Conservation (phyloP, 108 stramenopile genomes). For the Mediolabrus comicus region DNA sequence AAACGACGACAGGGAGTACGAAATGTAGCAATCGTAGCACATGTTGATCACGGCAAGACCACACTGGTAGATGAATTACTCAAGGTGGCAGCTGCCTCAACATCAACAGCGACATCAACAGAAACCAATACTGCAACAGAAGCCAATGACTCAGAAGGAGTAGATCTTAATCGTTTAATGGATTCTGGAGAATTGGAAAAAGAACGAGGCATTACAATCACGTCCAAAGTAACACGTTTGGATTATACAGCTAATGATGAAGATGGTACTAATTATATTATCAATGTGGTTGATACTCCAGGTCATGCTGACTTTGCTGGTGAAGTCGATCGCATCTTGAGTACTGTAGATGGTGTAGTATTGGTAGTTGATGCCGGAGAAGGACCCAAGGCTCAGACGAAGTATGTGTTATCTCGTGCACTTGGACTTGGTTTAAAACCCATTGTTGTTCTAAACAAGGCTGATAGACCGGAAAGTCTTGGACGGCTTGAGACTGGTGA, state of each 20-base stretch:
- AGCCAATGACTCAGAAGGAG: slow-evolving; percentile 33
- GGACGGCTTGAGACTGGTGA: slow-evolving; percentile 84
- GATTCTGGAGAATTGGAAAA: slow-evolving; percentile 94
- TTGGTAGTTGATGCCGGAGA: slow-evolving; percentile 86
- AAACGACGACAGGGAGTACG: slow-evolving; percentile 39
- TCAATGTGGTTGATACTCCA: slow-evolving; percentile 92
- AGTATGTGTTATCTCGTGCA: slow-evolving; percentile 94
- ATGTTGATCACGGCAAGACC: slow-evolving; percentile 99
- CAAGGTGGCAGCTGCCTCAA: slow-evolving; percentile 55
- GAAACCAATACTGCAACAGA: slow-evolving; percentile 10
- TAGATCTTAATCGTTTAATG: slow-evolving; percentile 73
- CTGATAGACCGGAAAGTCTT: slow-evolving; percentile 80
- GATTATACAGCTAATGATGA: slow-evolving; percentile 51
- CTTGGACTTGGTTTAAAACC: slow-evolving; percentile 78
- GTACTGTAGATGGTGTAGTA: slow-evolving; percentile 92
- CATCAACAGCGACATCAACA: background rate
- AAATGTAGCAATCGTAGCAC: slow-evolving; percentile 94
- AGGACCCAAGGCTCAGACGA: slow-evolving; percentile 97
- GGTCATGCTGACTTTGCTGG: slow-evolving; percentile 97
- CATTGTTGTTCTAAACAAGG: slow-evolving; percentile 98
- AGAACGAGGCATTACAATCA: slow-evolving; percentile 97
- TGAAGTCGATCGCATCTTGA: slow-evolving; percentile 92
- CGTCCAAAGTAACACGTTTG: slow-evolving; percentile 89
- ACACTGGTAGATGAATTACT: slow-evolving; percentile 93
- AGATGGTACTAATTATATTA: slow-evolving; percentile 27